Base-by-base conservation (phyloP, 2,329 filamentous ascomycete species). In the Chaetomiaceae sp. region DNA sequence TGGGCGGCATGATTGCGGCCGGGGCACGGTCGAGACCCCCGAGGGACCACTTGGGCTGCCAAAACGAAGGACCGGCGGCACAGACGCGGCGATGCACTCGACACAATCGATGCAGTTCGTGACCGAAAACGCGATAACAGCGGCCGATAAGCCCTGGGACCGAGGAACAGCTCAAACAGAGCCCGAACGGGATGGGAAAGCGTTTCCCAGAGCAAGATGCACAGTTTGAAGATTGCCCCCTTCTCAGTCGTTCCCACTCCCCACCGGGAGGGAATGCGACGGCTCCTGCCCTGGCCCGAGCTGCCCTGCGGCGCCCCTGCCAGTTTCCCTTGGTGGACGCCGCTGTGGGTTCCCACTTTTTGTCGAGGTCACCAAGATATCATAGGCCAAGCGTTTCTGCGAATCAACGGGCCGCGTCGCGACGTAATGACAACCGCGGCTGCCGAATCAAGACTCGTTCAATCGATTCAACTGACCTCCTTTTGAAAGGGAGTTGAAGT, bases 1-100 rank as follows among this genome's bases (percentile, higher is more conserved):
- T 69, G 56, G 63, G 65, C 65, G 62, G 61, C 62, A 64, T 64
- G 61, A 66, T 71, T 47, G 61, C 55, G 55, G 50, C 39, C 29
- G 49, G 43, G 22, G 23, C 47, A 48, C 37, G 50, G 47, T 45
- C 44, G 15, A 17, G 34, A n/a, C n/a, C n/a, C n/a, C n/a, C 11
- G 11, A 19, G 36, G 45, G 6, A 22, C 27, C 23, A 42, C 14
- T 12, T 23, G 11, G 29, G 15, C 15, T 38, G 39, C 11, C 40
- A 45, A n/a, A 47, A 29, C 31, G 8, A n/a, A n/a, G n/a, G 37
- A 25, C 19, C 44, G 27, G 43, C 44, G 40, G 40, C 39, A 37
- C 39, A 51, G 34, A 34, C 39, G 17, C 33, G 38, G 33, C 37
- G 44, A 31, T 33, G 39, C 17, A 33, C 17, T 29, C 29, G 27